Evolutionary conservation across 2,329 filamentous ascomycete species (phyloP), one percentile per base, ranked within the genome.

Genomic region (Hirsutella rhossiliensis): DNA sequence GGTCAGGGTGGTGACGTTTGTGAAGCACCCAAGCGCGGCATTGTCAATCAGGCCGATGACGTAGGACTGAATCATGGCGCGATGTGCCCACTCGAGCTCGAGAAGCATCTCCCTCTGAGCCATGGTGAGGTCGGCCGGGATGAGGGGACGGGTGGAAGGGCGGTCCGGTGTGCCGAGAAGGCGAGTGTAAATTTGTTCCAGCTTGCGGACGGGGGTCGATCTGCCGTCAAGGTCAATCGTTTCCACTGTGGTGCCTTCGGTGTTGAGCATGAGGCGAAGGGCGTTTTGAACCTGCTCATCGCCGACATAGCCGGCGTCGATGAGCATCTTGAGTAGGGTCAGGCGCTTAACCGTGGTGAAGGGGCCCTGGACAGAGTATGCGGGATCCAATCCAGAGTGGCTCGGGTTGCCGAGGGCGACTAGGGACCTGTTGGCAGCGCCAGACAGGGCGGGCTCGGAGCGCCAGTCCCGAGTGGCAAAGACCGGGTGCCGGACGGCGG

Each of bases 101-200:
- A 82, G 62, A 2, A 86, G 60, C 75, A 82, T 80, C 57, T 84
- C 79, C 43, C 72, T 76, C 56, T 86, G 82, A n/a, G 75, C 67
- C 46, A 67, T 68, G 1, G 73, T 75, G n/a, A 84, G 68, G 29
- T 66, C 62, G 2, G 65, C 63, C 3, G 79, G 79, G 36, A 72
- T 68, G n/a, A 80, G 56, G 5, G 60, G 52, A 31, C 50, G 43
- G 28, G 61, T 48, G 18, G 11, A 12, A 32, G 11, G n/a, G 28
- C 7, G 20, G n/a, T 19, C 13, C 2, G 6, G 18, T 9, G 8
- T 11, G 5, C 29, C 30, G 38, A 13, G 15, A 49, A 23, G 23
- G 23, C 7, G 23, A 23, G 23, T 23, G 7, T 23, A 23, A 23
- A 4, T 23, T 4, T 7, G 23, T 23, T 23, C 23, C 23, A 4